Conservation (phyloP, 1,284 basidiomycete genomes). For the Trichosporon sp. region DNA sequence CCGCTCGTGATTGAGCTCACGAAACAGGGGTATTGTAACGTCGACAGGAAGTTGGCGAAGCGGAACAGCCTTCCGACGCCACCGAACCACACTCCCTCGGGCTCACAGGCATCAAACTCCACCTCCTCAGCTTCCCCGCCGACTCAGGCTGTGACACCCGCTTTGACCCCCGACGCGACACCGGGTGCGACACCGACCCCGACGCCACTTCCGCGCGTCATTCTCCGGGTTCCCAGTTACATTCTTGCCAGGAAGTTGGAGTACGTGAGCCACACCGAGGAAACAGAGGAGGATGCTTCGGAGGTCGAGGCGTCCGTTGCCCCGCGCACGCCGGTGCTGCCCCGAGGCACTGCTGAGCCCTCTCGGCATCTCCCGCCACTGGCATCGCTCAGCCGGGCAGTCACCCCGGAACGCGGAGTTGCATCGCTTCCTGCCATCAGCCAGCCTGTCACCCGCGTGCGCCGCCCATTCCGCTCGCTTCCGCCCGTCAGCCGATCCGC, state of each 20-base stretch:
- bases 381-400: neutral
- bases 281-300: neutral
- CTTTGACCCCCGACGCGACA: neutral
- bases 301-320: neutral
- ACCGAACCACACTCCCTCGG: neutral
- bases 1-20: neutral
- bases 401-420: neutral
- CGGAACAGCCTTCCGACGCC: neutral
- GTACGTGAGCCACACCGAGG: neutral
- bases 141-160: neutral
- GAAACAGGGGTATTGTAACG: neutral
- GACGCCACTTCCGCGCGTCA: neutral
- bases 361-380: neutral
- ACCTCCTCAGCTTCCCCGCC: no score
- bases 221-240: neutral
- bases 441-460: neutral
- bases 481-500: neutral
- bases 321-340: neutral
- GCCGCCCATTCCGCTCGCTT: neutral
- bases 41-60: neutral
- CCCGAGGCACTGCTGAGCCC: neutral
- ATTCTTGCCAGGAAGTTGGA: neutral
- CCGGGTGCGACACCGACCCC: neutral
- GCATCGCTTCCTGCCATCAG: neutral
- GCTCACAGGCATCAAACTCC: neutral